These are phyloP conservation scores for Penicillium arizonense DNA, from an alignment of 495 filamentous ascomycete species.

Conservation along the genomic window DNA sequence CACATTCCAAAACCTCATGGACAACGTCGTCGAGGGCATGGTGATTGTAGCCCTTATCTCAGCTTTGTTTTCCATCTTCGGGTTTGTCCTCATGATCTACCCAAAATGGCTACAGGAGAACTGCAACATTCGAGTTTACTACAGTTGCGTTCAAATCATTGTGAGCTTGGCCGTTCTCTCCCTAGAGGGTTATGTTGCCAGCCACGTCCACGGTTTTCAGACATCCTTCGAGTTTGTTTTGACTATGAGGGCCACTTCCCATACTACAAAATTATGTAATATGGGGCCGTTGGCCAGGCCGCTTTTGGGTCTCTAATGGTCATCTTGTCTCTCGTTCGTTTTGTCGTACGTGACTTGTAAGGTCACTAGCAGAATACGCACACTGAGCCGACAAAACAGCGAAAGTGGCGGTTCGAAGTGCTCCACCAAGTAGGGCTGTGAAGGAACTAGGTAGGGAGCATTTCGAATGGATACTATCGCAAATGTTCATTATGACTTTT, in stretches of 20 bases:
- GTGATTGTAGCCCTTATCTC: too few species aligned
- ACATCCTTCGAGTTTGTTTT: conserved; percentile 6
- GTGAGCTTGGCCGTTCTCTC: too few species aligned
- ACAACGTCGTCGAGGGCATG: too few species aligned
- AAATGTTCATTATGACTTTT: neutral
- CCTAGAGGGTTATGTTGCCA: conserved; percentile 4
- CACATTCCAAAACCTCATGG: too few species aligned
- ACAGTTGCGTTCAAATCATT: too few species aligned
- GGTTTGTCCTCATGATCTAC: too few species aligned
- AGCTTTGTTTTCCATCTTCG: too few species aligned
- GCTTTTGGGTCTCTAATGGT: conserved; percentile 1
- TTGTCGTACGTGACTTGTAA: neutral
- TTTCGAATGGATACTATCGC: neutral
- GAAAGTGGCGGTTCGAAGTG: neutral
- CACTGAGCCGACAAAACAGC: neutral
- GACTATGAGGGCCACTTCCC: neutral
- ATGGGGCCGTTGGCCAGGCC: conserved; percentile 1
- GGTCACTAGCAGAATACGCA: neutral
- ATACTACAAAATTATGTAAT: conserved; percentile 11
- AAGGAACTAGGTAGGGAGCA: neutral
- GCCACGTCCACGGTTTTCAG: conserved; percentile 3
- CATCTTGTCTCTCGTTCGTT: neutral
- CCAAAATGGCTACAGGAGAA: too few species aligned
- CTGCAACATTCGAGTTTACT: too few species aligned
- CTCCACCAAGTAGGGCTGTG: too few species aligned